Base-by-base conservation (phyloP, 2,329 filamentous ascomycete species). In the Sphaerulina musiva region DNA sequence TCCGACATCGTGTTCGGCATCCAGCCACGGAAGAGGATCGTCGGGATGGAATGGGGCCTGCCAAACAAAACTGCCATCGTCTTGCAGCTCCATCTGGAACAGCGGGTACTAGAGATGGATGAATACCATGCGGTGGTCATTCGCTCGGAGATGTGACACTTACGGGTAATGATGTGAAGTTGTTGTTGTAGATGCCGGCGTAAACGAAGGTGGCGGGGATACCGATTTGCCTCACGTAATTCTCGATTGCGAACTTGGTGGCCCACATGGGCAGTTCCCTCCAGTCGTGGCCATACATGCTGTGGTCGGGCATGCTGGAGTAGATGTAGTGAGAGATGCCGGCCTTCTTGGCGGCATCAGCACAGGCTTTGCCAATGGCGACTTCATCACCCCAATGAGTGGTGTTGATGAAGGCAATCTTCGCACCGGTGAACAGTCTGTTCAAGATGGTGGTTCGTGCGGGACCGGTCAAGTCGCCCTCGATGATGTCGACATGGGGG, bases 361-460 rank as follows among this genome's bases (percentile, higher is more conserved):
- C 93, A 56, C 96, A 79, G 1, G 88, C 87, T 69, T 87, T 85
- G 59, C 93, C 93, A 62, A 96, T 95, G 39, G 85, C 83, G 55
- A 93, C 80, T 76, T 98, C 93, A 72, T 97, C 90, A 48, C 92
- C 93, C 76, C 95, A 95, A 66, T 95, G 95, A 4, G 90, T 95
- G 41, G 93, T 98, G 75, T 98, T 98, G 76, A 97, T 90, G 72
- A 97, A 98, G 56, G 93, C 93, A 48, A 95, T 80, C 64, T 95
- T 86, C 20, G 88, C 86, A 58, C 88, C 89, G 38, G 80, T 76
- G 77, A 97, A 97, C 12, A 71, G 63, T 41, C 57, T 57, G 20
- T 61, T 57, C 12, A 71, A 57, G 3, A 71, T 57, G 9, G 58
- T 57, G 10, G 59, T 55, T 34, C 63, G 62, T n/a, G 64, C 62